Conservation (phyloP, 164 flowering plant species). For the Warburgia ugandensis region DNA sequence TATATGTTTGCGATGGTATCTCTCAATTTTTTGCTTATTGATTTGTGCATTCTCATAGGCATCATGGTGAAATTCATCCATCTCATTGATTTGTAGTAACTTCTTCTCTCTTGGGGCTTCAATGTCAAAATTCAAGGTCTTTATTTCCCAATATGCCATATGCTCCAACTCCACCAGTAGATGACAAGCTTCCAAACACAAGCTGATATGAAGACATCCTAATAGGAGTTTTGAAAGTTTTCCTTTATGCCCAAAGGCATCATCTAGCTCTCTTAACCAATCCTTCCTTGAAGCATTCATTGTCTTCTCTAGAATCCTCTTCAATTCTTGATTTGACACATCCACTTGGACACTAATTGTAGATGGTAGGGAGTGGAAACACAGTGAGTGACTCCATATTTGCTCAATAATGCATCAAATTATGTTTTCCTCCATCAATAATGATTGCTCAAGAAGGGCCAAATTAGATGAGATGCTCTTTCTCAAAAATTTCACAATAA, state of each 20-base stretch:
- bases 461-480: neutral
- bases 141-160: slow-evolving; percentile 7
- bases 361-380: too few species aligned
- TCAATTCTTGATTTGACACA: slow-evolving; percentile 1
- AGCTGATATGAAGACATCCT: slow-evolving; percentile 9
- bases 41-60: slow-evolving; percentile 3
- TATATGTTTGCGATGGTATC: neutral
- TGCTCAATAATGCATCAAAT: neutral
- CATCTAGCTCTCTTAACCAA: slow-evolving; percentile 7
- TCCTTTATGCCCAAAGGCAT: slow-evolving; percentile 10
- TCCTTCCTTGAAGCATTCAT: slow-evolving; percentile 1
- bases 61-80: neutral
- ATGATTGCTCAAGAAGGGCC: too few species aligned
- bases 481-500: slow-evolving; percentile 1
- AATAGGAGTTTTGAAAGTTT: slow-evolving; percentile 12
- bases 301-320: slow-evolving; percentile 3
- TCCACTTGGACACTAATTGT: too few species aligned
- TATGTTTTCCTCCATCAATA: too few species aligned
- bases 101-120: neutral
- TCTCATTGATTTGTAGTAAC: neutral
- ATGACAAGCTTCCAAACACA: slow-evolving; percentile 17
- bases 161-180: slow-evolving; percentile 14
- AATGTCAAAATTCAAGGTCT: neutral
- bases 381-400: slow-evolving; percentile 6
- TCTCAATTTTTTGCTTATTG: neutral